Conservation (phyloP, 257 asterid genomes). For the Henckelia pumila region DNA sequence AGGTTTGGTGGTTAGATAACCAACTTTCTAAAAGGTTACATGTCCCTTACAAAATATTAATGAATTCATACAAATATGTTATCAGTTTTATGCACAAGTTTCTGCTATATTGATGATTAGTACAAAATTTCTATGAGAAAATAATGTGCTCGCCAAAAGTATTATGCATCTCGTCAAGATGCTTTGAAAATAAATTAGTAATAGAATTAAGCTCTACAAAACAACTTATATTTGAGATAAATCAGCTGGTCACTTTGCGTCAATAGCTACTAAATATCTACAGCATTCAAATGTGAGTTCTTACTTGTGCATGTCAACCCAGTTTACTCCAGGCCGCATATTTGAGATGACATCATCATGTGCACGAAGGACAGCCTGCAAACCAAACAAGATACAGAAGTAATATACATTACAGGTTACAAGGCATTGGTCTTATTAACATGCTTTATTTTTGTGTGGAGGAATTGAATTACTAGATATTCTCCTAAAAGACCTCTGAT, state of each 20-base stretch:
- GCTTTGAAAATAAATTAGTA: not conserved
- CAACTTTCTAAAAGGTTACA: too few relatives aligned
- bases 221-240: not conserved
- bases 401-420: constrained; percentile 4
- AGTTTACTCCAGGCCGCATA: constrained; percentile 85
- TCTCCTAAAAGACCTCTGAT: not conserved
- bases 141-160: too few relatives aligned
- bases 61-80: too few relatives aligned
- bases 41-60: too few relatives aligned
- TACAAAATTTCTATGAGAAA: too few relatives aligned
- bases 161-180: too few relatives aligned
- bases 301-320: constrained; percentile 98
- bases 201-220: not conserved
- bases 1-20: too few relatives aligned
- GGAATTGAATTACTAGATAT: constrained; percentile 19
- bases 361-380: constrained; percentile 94
- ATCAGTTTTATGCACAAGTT: too few relatives aligned
- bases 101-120: too few relatives aligned
- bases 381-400: constrained; percentile 23
- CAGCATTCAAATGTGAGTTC: constrained; percentile 27
- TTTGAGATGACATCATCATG: constrained; percentile 90
- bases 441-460: not conserved
- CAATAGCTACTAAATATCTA: constrained; percentile 12
- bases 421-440: not conserved
- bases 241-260: not conserved